These are phyloP conservation scores for Pulveroboletus sp. DNA, from an alignment of 768 basidiomycete species.

Conservation along the genomic window DNA sequence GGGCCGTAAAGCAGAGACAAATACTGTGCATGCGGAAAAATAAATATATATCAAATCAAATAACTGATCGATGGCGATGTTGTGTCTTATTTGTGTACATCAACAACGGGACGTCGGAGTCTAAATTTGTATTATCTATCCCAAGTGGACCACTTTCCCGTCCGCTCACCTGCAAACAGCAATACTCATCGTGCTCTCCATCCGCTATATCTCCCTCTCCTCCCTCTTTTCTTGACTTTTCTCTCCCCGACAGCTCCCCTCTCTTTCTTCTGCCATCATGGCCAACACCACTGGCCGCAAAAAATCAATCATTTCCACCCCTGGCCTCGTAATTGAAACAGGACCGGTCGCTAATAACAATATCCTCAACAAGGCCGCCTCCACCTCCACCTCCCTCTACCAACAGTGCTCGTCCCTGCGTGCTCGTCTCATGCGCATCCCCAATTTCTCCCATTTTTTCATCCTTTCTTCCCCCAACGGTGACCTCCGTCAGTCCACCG, in stretches of 20 bases:
- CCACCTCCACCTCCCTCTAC: slow-evolving; percentile 82
- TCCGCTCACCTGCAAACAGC: slow-evolving; percentile 9
- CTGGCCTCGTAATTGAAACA: slow-evolving; percentile 65
- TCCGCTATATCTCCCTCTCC: not conserved
- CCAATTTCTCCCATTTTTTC: slow-evolving; percentile 68
- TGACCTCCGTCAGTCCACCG: slow-evolving; percentile 68
- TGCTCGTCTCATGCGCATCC: slow-evolving; percentile 71
- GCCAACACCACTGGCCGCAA: slow-evolving; percentile 62
- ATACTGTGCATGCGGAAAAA: too few species aligned
- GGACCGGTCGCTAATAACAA: slow-evolving; percentile 70
- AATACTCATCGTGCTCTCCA: slow-evolving; percentile 2
- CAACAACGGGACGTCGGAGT: slow-evolving; percentile 28
- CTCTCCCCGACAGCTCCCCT: not conserved
- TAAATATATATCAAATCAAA: not conserved
- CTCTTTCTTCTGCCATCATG: slow-evolving; percentile 35
- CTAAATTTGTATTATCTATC: slow-evolving; percentile 30
- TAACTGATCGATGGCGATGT: not conserved
- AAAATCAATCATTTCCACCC: slow-evolving; percentile 69
- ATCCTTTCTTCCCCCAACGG: slow-evolving; percentile 51
- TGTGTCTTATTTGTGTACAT: slow-evolving; percentile 25
- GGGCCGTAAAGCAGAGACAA: too few species aligned
- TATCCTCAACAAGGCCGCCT: slow-evolving; percentile 88
- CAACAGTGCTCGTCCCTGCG: slow-evolving; percentile 84
- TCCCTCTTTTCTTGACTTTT: not conserved
- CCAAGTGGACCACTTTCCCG: slow-evolving; percentile 6